A percentile compares a stretch with the other conserved stretches of the same genome.
These are phyloP conservation scores for Magnaporthiopsis rhizophila DNA, from an alignment of 2,329 filamentous ascomycete genomes.

Conservation along the genomic window DNA sequence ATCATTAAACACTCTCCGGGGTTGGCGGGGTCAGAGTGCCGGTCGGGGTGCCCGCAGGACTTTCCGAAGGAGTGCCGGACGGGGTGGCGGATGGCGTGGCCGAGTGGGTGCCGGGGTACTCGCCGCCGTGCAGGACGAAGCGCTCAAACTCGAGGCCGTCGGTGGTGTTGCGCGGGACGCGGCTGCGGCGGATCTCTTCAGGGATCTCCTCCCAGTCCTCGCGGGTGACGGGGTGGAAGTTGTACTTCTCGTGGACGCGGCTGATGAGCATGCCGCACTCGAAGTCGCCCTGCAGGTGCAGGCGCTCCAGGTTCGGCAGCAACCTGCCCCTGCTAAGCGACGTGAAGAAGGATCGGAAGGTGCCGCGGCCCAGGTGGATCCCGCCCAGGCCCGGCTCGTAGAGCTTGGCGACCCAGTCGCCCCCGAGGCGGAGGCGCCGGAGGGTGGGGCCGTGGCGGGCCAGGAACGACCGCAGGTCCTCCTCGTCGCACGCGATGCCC, in stretches of 20 bases:
- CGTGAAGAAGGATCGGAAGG: conserved; percentile 33
- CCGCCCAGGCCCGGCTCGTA: conserved; percentile 31
- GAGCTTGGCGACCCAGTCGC: conserved; percentile 30
- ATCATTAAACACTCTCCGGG: not conserved
- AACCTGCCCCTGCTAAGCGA: conserved; percentile 24
- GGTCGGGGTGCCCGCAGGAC: not conserved
- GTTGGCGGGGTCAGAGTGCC: not conserved
- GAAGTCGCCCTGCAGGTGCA: conserved; percentile 38
- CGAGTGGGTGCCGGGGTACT: conserved; percentile 22
- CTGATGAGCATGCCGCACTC: conserved; percentile 31
- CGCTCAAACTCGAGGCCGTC: conserved; percentile 31
- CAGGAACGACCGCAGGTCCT: conserved; percentile 34
- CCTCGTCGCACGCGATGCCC: conserved; percentile 34
- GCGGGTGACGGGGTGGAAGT: conserved; percentile 32
- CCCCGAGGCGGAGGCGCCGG: conserved; percentile 34
- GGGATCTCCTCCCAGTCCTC: conserved; percentile 29
- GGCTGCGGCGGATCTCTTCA: conserved; percentile 15
- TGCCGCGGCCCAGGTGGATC: conserved; percentile 35
- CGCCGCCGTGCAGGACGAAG: conserved; percentile 30
- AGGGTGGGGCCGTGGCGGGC: conserved; percentile 30
- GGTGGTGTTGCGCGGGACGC: conserved; percentile 24
- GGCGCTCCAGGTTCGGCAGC: conserved; percentile 29
- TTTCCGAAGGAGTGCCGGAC: not conserved
- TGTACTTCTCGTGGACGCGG: conserved; percentile 30
- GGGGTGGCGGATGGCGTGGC: not conserved